Evolutionary conservation across 1,284 basidiomycete genomes (phyloP).

Genomic region (Microstroma glucosiphilum): DNA sequence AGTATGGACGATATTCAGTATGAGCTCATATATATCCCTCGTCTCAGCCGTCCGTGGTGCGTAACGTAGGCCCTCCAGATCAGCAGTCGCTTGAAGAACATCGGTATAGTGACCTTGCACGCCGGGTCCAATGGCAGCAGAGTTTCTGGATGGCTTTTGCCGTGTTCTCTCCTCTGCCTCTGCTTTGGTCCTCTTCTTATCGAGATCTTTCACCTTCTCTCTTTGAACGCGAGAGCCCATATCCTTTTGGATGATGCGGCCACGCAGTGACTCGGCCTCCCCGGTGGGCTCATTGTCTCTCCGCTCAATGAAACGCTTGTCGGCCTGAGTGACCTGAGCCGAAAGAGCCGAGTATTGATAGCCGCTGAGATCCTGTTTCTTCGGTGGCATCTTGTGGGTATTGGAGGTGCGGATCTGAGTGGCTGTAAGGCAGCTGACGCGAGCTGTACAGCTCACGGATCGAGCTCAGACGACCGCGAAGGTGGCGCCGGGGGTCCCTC

Average conservation of each 20-base stretch:
- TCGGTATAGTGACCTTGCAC: slow-evolving; percentile 28
- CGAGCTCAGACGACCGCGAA: too few relatives aligned
- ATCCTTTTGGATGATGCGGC: slow-evolving; percentile 78
- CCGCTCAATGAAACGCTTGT: slow-evolving; percentile 28
- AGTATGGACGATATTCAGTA: slow-evolving; percentile 65
- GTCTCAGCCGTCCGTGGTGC: slow-evolving; percentile 89
- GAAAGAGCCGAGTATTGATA: slow-evolving; percentile 50
- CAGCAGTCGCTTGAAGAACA: slow-evolving; percentile 62
- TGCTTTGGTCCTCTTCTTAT: slow-evolving; percentile 71
- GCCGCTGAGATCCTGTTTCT: slow-evolving; percentile 46
- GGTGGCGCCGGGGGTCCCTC: too few relatives aligned
- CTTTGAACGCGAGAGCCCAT: slow-evolving; percentile 89
- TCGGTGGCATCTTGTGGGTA: slow-evolving; percentile 36
- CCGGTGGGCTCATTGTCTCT: slow-evolving; percentile 73
- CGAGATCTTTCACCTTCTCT: slow-evolving; percentile 80
- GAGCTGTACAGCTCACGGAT: too few relatives aligned
- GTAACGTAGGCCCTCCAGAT: slow-evolving; percentile 83
- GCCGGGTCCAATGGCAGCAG: slow-evolving; percentile 1
- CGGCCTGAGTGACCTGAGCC: slow-evolving; percentile 45
- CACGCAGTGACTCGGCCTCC: slow-evolving; percentile 83
- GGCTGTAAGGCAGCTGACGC: too few relatives aligned
- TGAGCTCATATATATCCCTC: slow-evolving; percentile 85
- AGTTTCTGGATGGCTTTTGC: slow-evolving; percentile 15
- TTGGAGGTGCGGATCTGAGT: too few relatives aligned
- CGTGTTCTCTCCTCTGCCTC: slow-evolving; percentile 29